phyloP scores from a whole-genome alignment of 2,329 filamentous ascomycete genomes.

The Cercospora berteroae region DNA sequence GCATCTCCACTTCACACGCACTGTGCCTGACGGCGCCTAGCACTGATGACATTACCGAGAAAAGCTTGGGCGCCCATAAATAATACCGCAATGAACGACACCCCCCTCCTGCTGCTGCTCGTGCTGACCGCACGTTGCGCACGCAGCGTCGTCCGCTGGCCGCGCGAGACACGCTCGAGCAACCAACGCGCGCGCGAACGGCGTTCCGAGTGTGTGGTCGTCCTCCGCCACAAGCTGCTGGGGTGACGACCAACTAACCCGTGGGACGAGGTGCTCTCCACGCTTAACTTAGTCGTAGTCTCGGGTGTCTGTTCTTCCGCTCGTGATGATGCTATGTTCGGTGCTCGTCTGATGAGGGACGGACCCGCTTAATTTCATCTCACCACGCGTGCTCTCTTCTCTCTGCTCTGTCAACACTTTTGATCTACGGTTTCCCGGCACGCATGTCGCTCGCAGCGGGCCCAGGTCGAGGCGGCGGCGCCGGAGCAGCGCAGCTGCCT shows the following conservation, averaged over 20 bases:
- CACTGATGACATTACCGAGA: neutral
- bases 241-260: neutral
- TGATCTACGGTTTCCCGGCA: neutral
- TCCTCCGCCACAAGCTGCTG: neutral
- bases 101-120: neutral
- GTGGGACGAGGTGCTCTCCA: neutral
- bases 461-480: slow-evolving; percentile 54
- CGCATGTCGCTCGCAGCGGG: slow-evolving; percentile 62
- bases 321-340: slow-evolving; percentile 3
- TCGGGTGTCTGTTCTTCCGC: neutral
- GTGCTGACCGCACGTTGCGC: neutral
- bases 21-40: slow-evolving; percentile 5
- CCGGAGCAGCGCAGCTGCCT: slow-evolving; percentile 37
- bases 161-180: neutral
- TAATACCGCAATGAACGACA: neutral
- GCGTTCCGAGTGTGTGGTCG: neutral
- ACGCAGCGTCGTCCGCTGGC: neutral
- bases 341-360: neutral
- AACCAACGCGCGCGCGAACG: neutral
- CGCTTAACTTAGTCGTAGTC: neutral
- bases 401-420: neutral
- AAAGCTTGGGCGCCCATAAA: slow-evolving; percentile 2
- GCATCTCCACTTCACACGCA: slow-evolving; percentile 2
- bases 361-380: neutral
- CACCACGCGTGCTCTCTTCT: neutral